Conservation (phyloP, 2,329 filamentous ascomycete genomes). For the Alternaria brassicicola region DNA sequence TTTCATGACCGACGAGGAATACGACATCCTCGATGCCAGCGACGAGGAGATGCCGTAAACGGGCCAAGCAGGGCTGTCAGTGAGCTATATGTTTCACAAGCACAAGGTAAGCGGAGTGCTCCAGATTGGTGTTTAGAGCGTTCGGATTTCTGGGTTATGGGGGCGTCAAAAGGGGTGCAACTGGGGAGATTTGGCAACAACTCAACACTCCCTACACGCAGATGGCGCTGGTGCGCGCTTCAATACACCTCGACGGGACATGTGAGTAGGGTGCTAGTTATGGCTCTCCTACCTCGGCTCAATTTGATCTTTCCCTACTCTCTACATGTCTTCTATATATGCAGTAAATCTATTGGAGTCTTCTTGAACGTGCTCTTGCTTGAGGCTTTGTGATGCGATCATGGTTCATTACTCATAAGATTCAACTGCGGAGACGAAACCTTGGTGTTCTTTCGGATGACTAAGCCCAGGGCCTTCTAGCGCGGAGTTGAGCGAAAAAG, state of each 20-base stretch:
- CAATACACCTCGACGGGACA: slow-evolving; percentile 8
- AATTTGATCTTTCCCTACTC: slow-evolving; percentile 11
- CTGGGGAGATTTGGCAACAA: neutral
- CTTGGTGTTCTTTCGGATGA: slow-evolving; percentile 5
- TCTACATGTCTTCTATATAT: slow-evolving; percentile 4
- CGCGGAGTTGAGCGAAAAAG: slow-evolving; percentile 18
- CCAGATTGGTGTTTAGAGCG: slow-evolving; percentile 5
- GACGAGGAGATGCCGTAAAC: slow-evolving; percentile 70
- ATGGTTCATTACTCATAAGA: neutral
- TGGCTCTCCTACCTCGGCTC: slow-evolving; percentile 6
- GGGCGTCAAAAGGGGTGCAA: slow-evolving; percentile 2
- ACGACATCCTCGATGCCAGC: slow-evolving; percentile 93
- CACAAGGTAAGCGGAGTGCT: slow-evolving; percentile 1
- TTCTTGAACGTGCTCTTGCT: neutral
- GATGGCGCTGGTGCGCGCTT: slow-evolving; percentile 12
- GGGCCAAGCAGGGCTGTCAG: neutral
- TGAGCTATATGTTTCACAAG: neutral
- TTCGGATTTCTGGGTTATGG: slow-evolving; percentile 5
- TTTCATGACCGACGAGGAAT: slow-evolving; percentile 97
- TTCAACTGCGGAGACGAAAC: neutral
- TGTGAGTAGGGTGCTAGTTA: neutral
- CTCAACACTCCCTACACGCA: slow-evolving; percentile 4
- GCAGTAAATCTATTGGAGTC: slow-evolving; percentile 10
- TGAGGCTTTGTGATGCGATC: neutral
- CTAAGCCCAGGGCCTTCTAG: slow-evolving; percentile 18